phyloP scores from a whole-genome alignment of 1,284 basidiomycete genomes.

The Pseudozyma sp. region DNA sequence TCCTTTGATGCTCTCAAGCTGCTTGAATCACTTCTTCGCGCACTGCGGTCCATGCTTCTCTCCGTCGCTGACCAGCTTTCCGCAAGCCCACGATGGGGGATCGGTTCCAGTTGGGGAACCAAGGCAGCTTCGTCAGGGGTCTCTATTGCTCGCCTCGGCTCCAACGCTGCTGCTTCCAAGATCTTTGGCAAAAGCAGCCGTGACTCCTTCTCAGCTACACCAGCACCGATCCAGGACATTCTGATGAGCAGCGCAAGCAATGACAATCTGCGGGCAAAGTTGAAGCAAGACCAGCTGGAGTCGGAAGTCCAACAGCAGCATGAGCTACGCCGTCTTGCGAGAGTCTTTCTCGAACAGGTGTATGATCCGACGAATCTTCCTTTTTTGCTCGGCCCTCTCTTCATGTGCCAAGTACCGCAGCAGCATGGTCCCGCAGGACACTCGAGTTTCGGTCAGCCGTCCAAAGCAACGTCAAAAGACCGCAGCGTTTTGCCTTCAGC shows the following conservation, averaged over 20 bases:
- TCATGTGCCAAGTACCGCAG: conserved; percentile 42
- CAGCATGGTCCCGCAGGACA: conserved; percentile 12
- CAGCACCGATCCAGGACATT: conserved; percentile 26
- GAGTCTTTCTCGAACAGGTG: conserved; percentile 33
- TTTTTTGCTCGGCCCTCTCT: conserved; percentile 49
- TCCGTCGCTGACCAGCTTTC: conserved; percentile 60
- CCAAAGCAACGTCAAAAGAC: not conserved
- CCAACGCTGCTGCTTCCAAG: conserved; percentile 33
- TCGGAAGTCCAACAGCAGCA: conserved; percentile 25
- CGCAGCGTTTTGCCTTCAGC: not conserved
- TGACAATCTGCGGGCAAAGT: conserved; percentile 32
- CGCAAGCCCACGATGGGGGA: conserved; percentile 57
- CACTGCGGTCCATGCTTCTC: conserved; percentile 55
- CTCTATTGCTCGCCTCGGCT: conserved; percentile 25
- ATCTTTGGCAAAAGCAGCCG: conserved; percentile 48
- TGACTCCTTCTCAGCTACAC: conserved; percentile 10
- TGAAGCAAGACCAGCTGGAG: conserved; percentile 8
- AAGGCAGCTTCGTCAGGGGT: conserved; percentile 33
- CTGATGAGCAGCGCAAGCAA: conserved; percentile 41
- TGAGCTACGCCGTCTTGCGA: conserved; percentile 36
- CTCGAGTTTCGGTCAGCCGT: conserved; percentile 4
- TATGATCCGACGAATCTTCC: conserved; percentile 40
- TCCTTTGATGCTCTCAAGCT: conserved; percentile 25
- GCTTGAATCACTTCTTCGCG: conserved; percentile 52
- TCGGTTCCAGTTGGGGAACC: conserved; percentile 58